Conservation (phyloP, 176 grass and related monocot genomes). For the Cenchrus americanus region DNA sequence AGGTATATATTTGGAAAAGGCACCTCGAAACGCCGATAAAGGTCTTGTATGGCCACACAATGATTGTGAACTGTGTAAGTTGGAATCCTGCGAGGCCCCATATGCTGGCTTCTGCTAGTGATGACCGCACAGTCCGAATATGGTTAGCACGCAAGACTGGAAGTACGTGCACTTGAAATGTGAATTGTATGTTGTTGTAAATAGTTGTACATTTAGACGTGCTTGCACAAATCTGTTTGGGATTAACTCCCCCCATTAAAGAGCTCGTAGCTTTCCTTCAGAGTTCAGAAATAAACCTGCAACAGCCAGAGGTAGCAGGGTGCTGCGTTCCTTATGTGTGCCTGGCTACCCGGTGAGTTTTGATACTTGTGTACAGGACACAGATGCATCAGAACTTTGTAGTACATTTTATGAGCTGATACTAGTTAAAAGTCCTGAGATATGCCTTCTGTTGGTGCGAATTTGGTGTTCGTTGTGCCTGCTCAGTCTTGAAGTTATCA, state of each 20-base stretch:
- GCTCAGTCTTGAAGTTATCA: not conserved
- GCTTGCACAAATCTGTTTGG: slow-evolving; percentile 25
- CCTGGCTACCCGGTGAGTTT: slow-evolving; percentile 15
- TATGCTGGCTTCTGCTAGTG: slow-evolving; percentile 93
- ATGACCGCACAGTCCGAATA: slow-evolving; percentile 81
- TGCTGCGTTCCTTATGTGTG: slow-evolving; percentile 15
- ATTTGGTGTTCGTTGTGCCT: not conserved
- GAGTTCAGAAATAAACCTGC: slow-evolving; percentile 22
- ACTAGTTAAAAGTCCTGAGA: not conserved
- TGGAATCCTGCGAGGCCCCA: slow-evolving; percentile 85
- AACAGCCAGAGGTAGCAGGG: slow-evolving; percentile 14
- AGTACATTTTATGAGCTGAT: slow-evolving; percentile 10
- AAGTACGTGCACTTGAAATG: slow-evolving; percentile 1
- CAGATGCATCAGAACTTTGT: slow-evolving; percentile 29
- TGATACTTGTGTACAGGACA: slow-evolving; percentile 37
- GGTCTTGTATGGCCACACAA: slow-evolving; percentile 71
- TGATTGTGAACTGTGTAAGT: slow-evolving; percentile 81
- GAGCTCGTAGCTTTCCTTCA: slow-evolving; percentile 25
- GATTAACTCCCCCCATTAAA: not conserved
- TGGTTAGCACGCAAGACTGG: slow-evolving; percentile 52
- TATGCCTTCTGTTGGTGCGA: not conserved
- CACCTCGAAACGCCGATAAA: slow-evolving; percentile 67
- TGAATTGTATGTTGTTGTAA: slow-evolving; percentile 45
- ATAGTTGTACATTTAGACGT: slow-evolving; percentile 50
- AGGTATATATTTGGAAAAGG: slow-evolving; percentile 94